phyloP scores from a whole-genome alignment of 164 flowering plant genomes.

The Cinnamomum chago region DNA sequence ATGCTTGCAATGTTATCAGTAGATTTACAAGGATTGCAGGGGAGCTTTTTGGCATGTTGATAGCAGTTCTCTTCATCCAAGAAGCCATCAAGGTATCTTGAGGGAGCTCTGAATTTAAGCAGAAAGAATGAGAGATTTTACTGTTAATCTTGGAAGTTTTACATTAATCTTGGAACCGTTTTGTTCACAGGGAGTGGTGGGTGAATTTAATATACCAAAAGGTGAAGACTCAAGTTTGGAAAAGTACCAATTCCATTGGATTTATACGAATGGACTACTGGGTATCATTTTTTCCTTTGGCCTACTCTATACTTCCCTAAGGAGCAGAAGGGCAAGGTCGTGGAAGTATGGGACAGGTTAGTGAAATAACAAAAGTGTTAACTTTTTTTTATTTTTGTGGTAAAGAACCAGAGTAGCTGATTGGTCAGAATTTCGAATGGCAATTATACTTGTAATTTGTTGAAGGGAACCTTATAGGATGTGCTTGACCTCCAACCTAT shows the following conservation, averaged over 20 bases:
- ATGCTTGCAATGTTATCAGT: slow-evolving; percentile 41
- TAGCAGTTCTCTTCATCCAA: slow-evolving; percentile 50
- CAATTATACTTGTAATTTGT: no score
- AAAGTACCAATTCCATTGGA: slow-evolving; percentile 39
- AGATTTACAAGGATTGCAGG: slow-evolving; percentile 63
- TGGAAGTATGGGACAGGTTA: slow-evolving; percentile 62
- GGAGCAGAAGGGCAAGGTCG: slow-evolving; percentile 56
- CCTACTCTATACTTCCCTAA: slow-evolving; percentile 41
- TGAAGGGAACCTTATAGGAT: neutral
- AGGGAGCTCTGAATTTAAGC: neutral
- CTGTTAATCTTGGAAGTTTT: neutral
- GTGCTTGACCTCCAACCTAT: neutral
- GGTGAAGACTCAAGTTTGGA: slow-evolving; percentile 19
- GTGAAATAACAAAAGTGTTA: neutral
- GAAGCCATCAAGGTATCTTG: slow-evolving; percentile 44
- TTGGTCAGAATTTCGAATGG: no score
- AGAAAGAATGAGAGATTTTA: neutral
- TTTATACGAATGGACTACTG: slow-evolving; percentile 47
- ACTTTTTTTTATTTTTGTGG: no score
- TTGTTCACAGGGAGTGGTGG: slow-evolving; percentile 40
- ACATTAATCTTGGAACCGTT: neutral
- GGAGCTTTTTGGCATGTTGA: slow-evolving; percentile 61
- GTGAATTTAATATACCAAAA: slow-evolving; percentile 36
- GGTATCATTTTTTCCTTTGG: slow-evolving; percentile 49
- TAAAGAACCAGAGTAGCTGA: no score